These are phyloP conservation scores for Malassezia arunalokei DNA, from an alignment of 1,284 basidiomycete genomes.

Conservation along the genomic window DNA sequence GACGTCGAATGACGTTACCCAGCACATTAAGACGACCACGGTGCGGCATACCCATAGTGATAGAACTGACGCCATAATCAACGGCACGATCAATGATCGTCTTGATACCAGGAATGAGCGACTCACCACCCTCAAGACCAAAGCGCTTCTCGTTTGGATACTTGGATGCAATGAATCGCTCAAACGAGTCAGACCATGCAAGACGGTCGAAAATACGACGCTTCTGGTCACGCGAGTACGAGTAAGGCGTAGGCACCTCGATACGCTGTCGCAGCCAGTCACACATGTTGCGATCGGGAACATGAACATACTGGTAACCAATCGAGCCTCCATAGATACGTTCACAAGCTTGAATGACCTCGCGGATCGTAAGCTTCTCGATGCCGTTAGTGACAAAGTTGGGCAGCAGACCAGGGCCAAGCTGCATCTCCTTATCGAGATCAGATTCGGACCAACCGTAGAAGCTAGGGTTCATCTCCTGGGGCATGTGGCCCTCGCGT, in stretches of 20 bases:
- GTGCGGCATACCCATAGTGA: conserved; percentile 99
- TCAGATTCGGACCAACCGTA: conserved; percentile 93
- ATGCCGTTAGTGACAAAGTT: conserved; percentile 74
- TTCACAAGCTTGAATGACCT: conserved; percentile 83
- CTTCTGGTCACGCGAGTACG: conserved; percentile 95
- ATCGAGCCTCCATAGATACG: conserved; percentile 91
- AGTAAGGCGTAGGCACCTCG: conserved; percentile 94
- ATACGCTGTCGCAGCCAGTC: conserved; percentile 98
- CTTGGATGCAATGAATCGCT: conserved; percentile 95
- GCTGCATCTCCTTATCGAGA: conserved; percentile 81
- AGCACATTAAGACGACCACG: conserved; percentile 95
- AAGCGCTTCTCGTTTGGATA: conserved; percentile 99
- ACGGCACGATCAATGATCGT: conserved; percentile 91
- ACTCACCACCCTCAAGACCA: conserved; percentile 95
- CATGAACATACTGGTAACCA: conserved; percentile 95
- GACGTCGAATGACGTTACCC: conserved; percentile 96
- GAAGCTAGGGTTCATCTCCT: conserved; percentile 41
- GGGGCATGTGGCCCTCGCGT: conserved; percentile 50
- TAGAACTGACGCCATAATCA: conserved; percentile 83
- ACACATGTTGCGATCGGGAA: conserved; percentile 94
- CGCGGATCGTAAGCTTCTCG: conserved; percentile 74
- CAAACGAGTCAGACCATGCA: conserved; percentile 98
- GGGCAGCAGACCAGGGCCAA: conserved; percentile 89
- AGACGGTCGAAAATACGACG: conserved; percentile 96
- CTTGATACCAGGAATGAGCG: conserved; percentile 97